Evolutionary conservation across 805 yeast genomes (phyloP).

Genomic region (Ogataea corticis): DNA sequence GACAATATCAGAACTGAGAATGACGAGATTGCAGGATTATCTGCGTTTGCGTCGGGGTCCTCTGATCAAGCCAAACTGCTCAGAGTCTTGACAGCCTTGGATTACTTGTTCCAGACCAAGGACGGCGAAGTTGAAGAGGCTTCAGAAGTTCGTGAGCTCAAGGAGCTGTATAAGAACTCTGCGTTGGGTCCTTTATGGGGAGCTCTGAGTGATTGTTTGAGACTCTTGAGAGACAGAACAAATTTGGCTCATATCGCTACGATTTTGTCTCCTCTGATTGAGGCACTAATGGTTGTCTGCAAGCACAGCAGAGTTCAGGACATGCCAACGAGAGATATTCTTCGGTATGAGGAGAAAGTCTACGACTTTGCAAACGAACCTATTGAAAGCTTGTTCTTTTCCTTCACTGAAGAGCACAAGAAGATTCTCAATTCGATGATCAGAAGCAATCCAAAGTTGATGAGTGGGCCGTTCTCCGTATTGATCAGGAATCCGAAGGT

Average conservation of each 20-base stretch:
- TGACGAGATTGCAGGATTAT: conserved; percentile 48
- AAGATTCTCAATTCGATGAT: conserved; percentile 90
- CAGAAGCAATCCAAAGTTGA: conserved; percentile 81
- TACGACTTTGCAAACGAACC: conserved; percentile 74
- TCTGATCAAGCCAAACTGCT: conserved; percentile 89
- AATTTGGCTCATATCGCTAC: conserved; percentile 69
- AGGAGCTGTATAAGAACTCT: conserved; percentile 62
- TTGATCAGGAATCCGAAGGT: conserved; percentile 85
- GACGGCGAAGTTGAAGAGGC: conserved; percentile 28
- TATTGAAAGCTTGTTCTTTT: conserved; percentile 73
- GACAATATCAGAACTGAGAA: conserved; percentile 37
- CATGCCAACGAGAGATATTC: conserved; percentile 51
- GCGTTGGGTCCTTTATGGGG: conserved; percentile 84
- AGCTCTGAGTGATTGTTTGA: conserved; percentile 71
- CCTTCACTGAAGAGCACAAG: conserved; percentile 87
- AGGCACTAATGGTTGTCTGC: conserved; percentile 94
- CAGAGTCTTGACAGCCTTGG: conserved; percentile 83
- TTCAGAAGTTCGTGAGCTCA: conserved; percentile 50
- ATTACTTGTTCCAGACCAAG: conserved; percentile 65
- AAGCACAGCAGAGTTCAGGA: conserved; percentile 73
- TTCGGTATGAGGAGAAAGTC: conserved; percentile 61
- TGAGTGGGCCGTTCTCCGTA: conserved; percentile 95
- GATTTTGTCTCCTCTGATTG: conserved; percentile 81
- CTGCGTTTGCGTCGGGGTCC: conserved; percentile 72
- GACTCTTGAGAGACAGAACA: conserved; percentile 59